These are phyloP conservation scores for Pelargonium australe DNA, from an alignment of 441 rosid genomes.

Conservation along the genomic window DNA sequence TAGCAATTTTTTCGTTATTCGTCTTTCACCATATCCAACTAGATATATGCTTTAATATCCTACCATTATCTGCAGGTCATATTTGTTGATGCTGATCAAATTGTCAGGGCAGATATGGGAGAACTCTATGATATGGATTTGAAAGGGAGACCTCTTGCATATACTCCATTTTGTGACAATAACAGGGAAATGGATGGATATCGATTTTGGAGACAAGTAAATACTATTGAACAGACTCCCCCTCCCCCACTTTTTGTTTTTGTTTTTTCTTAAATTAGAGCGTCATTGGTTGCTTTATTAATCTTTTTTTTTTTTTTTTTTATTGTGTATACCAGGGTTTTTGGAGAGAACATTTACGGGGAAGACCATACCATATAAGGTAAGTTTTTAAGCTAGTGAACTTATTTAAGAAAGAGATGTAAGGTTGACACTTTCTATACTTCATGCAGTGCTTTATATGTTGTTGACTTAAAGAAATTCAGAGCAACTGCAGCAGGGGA, in stretches of 20 bases:
- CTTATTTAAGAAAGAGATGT: background rate
- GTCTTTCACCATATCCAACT: background rate
- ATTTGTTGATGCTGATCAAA: conserved; percentile 98
- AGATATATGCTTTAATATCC: background rate
- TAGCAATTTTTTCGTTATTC: background rate
- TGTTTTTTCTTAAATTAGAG: background rate
- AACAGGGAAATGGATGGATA: conserved; percentile 98
- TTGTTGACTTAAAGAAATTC: conserved; percentile 87
- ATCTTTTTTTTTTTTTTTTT: conserved; percentile 10
- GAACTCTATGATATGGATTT: conserved; percentile 96
- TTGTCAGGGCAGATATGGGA: conserved; percentile 94
- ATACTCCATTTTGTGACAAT: conserved; percentile 97
- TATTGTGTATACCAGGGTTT: conserved; percentile 57
- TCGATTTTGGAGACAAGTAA: conserved; percentile 96
- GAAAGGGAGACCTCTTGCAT: conserved; percentile 98
- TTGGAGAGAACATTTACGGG: conserved; percentile 95
- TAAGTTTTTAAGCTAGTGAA: conserved; percentile 23
- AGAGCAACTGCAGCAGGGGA: conserved; percentile 97
- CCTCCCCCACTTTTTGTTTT: background rate
- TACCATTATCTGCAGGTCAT: conserved; percentile 56
- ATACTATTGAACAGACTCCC: background rate
- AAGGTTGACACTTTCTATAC: conserved; percentile 24
- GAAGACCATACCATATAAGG: conserved; percentile 96
- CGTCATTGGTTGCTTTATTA: background rate
- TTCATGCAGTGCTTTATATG: conserved; percentile 79